These are phyloP conservation scores for Chrysopogon serrulatus DNA, from an alignment of 176 grass and related monocot species.

Conservation along the genomic window DNA sequence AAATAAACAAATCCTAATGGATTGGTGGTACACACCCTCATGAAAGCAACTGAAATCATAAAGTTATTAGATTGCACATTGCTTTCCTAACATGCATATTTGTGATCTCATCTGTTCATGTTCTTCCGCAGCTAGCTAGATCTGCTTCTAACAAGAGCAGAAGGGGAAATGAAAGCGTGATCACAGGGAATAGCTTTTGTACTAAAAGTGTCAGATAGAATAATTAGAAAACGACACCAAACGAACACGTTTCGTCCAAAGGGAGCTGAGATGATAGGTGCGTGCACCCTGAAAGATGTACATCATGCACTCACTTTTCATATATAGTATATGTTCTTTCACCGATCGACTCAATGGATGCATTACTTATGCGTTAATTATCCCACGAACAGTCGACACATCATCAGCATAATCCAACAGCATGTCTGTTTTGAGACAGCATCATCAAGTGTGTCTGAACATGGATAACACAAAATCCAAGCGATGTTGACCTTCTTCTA, in stretches of 20 bases:
- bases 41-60: not conserved
- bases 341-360: not conserved
- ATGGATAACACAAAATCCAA: constrained; percentile 33
- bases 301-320: not conserved
- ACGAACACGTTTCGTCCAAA: constrained; percentile 25
- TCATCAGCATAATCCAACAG: constrained; percentile 3
- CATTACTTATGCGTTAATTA: not conserved
- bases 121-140: not conserved
- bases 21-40: not conserved
- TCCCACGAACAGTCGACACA: constrained; percentile 11
- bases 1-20: not conserved
- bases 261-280: constrained; percentile 2
- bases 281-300: constrained; percentile 15
- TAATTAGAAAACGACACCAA: constrained; percentile 10
- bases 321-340: not conserved
- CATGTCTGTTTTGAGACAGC: constrained; percentile 12
- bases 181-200: constrained; percentile 15
- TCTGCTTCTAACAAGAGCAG: constrained; percentile 2
- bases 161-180: constrained; percentile 8
- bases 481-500: not conserved
- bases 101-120: not conserved
- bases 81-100: not conserved
- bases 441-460: not conserved
- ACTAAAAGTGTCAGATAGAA: constrained; percentile 22
- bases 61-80: not conserved